A percentile compares a stretch with the other conserved stretches of the same genome.
Evolutionary conservation across 2,329 filamentous ascomycete genomes (phyloP).

Genomic region (Sarocladiaceae sp.): DNA sequence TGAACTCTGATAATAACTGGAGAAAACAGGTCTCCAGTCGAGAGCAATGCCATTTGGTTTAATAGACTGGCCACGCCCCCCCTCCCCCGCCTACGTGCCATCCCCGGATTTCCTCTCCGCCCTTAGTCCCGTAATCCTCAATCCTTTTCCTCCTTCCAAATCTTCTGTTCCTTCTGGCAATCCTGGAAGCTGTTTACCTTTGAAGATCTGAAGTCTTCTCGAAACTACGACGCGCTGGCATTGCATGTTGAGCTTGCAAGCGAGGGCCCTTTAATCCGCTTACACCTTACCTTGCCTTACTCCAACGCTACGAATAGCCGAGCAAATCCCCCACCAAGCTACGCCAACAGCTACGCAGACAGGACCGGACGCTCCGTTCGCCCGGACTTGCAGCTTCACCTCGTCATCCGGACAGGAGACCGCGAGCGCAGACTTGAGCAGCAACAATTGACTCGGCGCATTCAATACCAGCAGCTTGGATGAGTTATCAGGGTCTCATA

Average conservation of each 20-base stretch:
- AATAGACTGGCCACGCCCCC: conserved; percentile 3
- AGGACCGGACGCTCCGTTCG: conserved; percentile 1
- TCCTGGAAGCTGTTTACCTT: too few species aligned
- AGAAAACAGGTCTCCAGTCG: too few species aligned
- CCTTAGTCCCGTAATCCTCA: too few species aligned
- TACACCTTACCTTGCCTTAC: too few species aligned
- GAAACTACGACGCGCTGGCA: too few species aligned
- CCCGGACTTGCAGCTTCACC: conserved; percentile 7
- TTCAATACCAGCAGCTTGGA: too few species aligned
- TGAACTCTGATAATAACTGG: too few species aligned
- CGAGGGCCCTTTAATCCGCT: too few species aligned
- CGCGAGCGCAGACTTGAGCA: not conserved
- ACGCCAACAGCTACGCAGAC: not conserved
- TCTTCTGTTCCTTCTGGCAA: not conserved
- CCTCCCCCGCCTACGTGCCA: conserved; percentile 8
- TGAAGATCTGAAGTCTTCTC: too few species aligned
- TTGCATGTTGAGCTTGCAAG: too few species aligned
- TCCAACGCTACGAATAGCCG: not conserved
- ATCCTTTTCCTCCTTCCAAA: not conserved
- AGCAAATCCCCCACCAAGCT: not conserved
- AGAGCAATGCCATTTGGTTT: not conserved
- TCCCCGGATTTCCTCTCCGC: conserved; percentile 11
- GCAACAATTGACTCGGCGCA: too few species aligned
- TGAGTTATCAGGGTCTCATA: not conserved
- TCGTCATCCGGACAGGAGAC: too few species aligned